Conservation (phyloP, 1,284 basidiomycete species). For the Heterobasidion occidentale region DNA sequence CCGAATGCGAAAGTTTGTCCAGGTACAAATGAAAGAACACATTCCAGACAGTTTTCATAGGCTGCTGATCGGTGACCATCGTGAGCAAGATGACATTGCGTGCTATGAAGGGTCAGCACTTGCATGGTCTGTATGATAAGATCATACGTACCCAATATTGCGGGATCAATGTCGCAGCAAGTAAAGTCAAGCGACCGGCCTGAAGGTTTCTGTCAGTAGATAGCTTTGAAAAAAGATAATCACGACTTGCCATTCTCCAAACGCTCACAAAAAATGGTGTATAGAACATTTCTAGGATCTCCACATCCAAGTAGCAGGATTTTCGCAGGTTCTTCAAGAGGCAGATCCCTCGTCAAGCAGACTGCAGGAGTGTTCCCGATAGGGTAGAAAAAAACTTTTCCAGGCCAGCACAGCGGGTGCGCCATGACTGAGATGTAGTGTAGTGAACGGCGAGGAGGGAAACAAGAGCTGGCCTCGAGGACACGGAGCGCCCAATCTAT, state of each 20-base stretch:
- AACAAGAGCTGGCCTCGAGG: not conserved
- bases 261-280: slow-evolving; percentile 28
- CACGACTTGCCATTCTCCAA: not conserved
- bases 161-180: slow-evolving; percentile 53
- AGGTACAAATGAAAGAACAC: slow-evolving; percentile 51
- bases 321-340: slow-evolving; percentile 35
- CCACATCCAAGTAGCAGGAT: slow-evolving; percentile 50
- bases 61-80: slow-evolving; percentile 24
- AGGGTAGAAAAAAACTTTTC: slow-evolving; percentile 43
- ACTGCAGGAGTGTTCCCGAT: slow-evolving; percentile 49
- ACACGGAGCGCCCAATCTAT: too few relatives aligned
- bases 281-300: slow-evolving; percentile 47
- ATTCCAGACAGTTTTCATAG: slow-evolving; percentile 33
- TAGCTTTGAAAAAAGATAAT: not conserved
- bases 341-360: slow-evolving; percentile 37
- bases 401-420: slow-evolving; percentile 29
- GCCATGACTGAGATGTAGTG: slow-evolving; percentile 22
- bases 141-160: slow-evolving; percentile 36
- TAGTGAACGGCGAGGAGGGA: not conserved
- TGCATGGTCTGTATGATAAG: not conserved
- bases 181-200: slow-evolving; percentile 47
- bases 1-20: slow-evolving; percentile 28
- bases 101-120: slow-evolving; percentile 19
- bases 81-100: slow-evolving; percentile 32
- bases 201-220: slow-evolving; percentile 9